Base-by-base conservation (phyloP, 2,329 filamentous ascomycete genomes). In the Diaporthe citriasiana region DNA sequence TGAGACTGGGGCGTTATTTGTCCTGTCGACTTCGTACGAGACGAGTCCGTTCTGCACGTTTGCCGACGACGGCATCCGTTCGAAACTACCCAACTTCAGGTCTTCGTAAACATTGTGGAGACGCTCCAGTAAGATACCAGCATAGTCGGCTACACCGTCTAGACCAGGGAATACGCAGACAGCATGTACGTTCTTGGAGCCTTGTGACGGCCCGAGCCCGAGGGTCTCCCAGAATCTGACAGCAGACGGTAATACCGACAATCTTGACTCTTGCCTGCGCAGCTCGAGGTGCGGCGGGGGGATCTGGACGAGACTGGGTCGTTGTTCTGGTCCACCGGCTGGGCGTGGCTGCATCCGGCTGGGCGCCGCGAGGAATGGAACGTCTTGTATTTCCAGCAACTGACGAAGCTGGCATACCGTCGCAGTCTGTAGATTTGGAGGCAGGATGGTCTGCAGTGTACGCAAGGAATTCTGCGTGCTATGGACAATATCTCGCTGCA, bases 221-320 rank as follows among this genome's bases (percentile, higher is more conserved):
- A 97, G 84, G 60, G 92, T 91, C 79, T 97, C 94, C 95, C 94
- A 97, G 79, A 97, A 97, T 0, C 88, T 85, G 27, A 96, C 85
- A 0, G 93, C 93, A 0, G 94, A 90, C 2, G 94, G 93, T 30
- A 96, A 85, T 51, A 97, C 86, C 15, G 95, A 94, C 72, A 95
- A 88, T 63, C 89, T 89, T 1, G 88, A 87, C 51, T 95, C 93
- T 27, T 91, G 89, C 70, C 94, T 88, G 65, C 92, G 91, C 15
- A 97, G 86, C 77, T 94, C 91, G 50, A 97, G 84, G 78, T 94
- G 92, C 1, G 94, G 94, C 0, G 91, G 85, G 1, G 89, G 88
- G 2, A 97, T 89, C 53, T 87, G 85, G 76, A 93, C 93, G 3
- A 92, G 82, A 75, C 87, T 88, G 0, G 87, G 83, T 72, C 86